Percentiles rank a stretch among this genome's conserved stretches.
Conservation (phyloP, 495 filamentous ascomycete species). For the Penicillium waksmanii region DNA sequence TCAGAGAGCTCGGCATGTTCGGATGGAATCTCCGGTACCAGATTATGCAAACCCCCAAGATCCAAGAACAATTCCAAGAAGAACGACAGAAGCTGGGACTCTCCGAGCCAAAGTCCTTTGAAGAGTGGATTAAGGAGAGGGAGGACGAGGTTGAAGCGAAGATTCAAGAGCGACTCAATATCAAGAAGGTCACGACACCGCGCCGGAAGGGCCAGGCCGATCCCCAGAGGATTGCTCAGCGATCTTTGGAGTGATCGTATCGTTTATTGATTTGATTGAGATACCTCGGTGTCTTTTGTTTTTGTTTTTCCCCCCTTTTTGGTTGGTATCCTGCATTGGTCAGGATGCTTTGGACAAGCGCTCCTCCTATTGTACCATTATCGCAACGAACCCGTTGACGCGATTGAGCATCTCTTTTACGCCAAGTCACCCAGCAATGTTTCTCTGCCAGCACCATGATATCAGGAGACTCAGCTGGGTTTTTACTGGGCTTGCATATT, state of each 20-base stretch:
- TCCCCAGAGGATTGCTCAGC: conserved; percentile 22
- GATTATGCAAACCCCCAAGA: conserved; percentile 72
- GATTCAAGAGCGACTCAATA: conserved; percentile 41
- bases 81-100: conserved; percentile 58
- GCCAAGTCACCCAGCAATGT: conserved; percentile 10
- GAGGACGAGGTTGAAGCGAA: conserved; percentile 37
- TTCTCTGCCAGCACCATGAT: conserved; percentile 4
- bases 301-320: not conserved
- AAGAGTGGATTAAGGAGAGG: conserved; percentile 46
- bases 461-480: conserved; percentile 21
- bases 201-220: conserved; percentile 35
- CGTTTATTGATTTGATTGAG: conserved; percentile 2
- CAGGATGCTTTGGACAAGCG: conserved; percentile 22
- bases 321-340: conserved; percentile 12
- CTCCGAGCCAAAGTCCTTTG: conserved; percentile 43
- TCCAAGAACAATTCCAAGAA: conserved; percentile 60
- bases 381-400: conserved; percentile 25
- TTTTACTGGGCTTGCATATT: conserved; percentile 32
- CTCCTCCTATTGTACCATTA: conserved; percentile 41
- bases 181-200: conserved; percentile 42
- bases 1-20: conserved; percentile 82
- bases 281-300: not conserved
- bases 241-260: not conserved
- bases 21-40: conserved; percentile 89
- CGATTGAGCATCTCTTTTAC: conserved; percentile 22